phyloP scores from a whole-genome alignment of 371 early-diverging fungal genomes.

The Syncephalis fuscata region DNA sequence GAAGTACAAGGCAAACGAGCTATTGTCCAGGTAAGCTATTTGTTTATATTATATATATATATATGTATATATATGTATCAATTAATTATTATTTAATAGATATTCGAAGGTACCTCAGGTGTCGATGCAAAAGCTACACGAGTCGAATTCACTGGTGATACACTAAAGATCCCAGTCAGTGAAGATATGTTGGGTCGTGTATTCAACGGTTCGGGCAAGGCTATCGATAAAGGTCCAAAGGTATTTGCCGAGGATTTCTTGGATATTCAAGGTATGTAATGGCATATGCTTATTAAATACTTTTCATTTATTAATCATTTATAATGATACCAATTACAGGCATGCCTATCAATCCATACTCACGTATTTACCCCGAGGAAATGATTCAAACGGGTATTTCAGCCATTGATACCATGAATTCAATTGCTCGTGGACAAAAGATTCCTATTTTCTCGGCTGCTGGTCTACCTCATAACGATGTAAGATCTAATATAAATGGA shows the following conservation, averaged over 20 bases:
- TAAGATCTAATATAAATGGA: constrained; percentile 12
- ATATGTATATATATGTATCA: constrained; percentile 3
- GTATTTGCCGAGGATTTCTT: constrained; percentile 98
- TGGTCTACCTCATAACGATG: constrained; percentile 99
- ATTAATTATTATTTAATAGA: constrained; percentile 27
- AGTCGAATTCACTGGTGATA: constrained; percentile 96
- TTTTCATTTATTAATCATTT: background rate
- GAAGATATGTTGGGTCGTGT: constrained; percentile 99
- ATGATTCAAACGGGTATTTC: constrained; percentile 99
- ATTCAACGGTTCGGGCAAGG: constrained; percentile 99
- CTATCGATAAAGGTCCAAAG: constrained; percentile 98
- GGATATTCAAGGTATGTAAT: constrained; percentile 80
- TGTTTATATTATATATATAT: background rate
- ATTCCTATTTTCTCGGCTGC: constrained; percentile 99
- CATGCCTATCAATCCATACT: constrained; percentile 98
- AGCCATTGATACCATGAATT: constrained; percentile 99
- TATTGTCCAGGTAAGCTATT: constrained; percentile 73
- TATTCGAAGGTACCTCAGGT: constrained; percentile 99
- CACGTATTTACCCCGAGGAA: constrained; percentile 99
- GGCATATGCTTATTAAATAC: background rate
- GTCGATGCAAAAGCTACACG: constrained; percentile 96
- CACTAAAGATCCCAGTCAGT: constrained; percentile 94
- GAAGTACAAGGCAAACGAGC: constrained; percentile 98
- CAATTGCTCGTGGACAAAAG: constrained; percentile 99
- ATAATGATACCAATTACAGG: constrained; percentile 16